Evolutionary conservation across 1,284 basidiomycete species (phyloP), one percentile per base, ranked within the genome.

Genomic region (Albatrellus sp.): DNA sequence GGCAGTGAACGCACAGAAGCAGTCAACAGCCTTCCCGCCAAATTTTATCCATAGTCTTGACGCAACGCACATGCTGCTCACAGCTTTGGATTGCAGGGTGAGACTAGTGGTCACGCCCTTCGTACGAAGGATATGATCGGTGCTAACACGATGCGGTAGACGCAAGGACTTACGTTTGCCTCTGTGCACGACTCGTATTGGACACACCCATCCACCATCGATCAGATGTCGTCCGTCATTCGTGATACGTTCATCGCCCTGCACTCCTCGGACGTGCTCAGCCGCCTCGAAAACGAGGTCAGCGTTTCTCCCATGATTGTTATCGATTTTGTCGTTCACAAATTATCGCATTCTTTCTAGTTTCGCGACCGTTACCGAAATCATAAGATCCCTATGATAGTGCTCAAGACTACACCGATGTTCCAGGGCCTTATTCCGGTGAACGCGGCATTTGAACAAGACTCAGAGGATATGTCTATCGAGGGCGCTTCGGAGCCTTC

Each of bases 141-240:
- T 28, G 31, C 41, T 55, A 40, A 57, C 33, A 4, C 42, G 38
- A 19, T 3, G 42, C 42, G 24, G 16, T 48, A 87, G 81, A 72
- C 77, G 14, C 72, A 75, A 55, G 71, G 69, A 40, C 60, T 96
- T 48, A 84, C 83, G 0, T 98, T 98, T 60, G 94, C 93, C 0
- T 89, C 90, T 2, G 96, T 98, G 11, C 94, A 99, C 63, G 96
- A 99, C 61, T 97, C 92, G 1, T 99, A 98, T 68, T 99, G 94
- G 94, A 98, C 94, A 6, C 94, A 99, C 59, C 88, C 94, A 0
- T 75, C 70, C 33, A 78, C 76, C 50, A 87, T 98, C 48, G 90
- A 97, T 62, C 68, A 78, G 45, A 96, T 99, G 91, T 89, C 88
- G 0, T 71, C 71, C 40, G 73, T 88, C 54, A 93, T 98, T 54